Conservation (phyloP, 352 stramenopile species). For the Pythium aristosporum region DNA sequence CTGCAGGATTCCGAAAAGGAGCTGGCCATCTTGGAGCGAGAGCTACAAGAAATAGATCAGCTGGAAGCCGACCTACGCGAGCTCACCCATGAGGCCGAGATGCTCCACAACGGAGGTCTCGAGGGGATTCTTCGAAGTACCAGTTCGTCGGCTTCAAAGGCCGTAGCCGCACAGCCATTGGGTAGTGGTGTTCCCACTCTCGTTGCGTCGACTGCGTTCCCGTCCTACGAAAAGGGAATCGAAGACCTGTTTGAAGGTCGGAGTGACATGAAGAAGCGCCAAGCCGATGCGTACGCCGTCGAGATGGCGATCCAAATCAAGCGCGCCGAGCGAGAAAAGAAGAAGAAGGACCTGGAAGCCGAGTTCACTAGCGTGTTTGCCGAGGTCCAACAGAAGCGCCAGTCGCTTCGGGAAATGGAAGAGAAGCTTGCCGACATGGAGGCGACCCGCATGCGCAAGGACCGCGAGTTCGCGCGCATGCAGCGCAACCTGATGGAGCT, state of each 20-base stretch:
- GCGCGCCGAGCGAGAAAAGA: constrained; percentile 87
- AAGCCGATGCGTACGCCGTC: constrained; percentile 96
- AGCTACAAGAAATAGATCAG: constrained; percentile 93
- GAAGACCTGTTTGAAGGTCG: constrained; percentile 54
- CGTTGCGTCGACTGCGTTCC: constrained; percentile 1
- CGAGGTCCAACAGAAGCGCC: constrained; percentile 89
- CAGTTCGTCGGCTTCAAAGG: constrained; percentile 23
- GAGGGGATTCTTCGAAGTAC: constrained; percentile 45
- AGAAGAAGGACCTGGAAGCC: constrained; percentile 90
- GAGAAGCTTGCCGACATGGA: constrained; percentile 89
- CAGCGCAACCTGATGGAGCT: constrained; percentile 93
- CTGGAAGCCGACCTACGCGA: constrained; percentile 88
- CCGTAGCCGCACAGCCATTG: constrained; percentile 30
- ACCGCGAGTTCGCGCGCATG: constrained; percentile 91
- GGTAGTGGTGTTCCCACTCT: constrained; percentile 43
- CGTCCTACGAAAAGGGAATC: constrained; percentile 46
- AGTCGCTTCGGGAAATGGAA: constrained; percentile 74
- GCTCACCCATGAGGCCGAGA: constrained; percentile 89
- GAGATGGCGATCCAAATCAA: constrained; percentile 94
- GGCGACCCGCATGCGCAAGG: constrained; percentile 88
- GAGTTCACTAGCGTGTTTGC: constrained; percentile 92
- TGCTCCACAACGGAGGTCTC: constrained; percentile 68
- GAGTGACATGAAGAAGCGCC: constrained; percentile 51
- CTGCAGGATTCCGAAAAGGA: constrained; percentile 91
- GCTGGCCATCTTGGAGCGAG: constrained; percentile 85